Evolutionary conservation across 148 eudicot genomes (phyloP).

Genomic region (Euryodendron excelsum): DNA sequence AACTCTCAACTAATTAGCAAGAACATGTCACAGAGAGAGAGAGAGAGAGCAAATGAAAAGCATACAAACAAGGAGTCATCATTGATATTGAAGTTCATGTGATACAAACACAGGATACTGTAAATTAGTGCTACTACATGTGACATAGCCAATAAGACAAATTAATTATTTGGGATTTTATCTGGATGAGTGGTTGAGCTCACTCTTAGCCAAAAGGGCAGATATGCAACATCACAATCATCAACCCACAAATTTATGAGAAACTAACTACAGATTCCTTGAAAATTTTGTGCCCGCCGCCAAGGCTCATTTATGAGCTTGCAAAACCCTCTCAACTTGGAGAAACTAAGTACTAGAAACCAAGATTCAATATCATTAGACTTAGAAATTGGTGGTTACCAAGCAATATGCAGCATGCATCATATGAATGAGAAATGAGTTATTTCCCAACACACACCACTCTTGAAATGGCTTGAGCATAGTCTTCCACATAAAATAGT

Average conservation of each 20-base stretch:
- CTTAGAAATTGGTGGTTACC: neutral
- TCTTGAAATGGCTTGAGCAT: neutral
- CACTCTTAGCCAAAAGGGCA: neutral
- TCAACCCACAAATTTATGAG: neutral
- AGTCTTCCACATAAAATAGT: neutral
- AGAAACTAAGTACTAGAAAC: neutral
- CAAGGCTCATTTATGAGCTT: neutral
- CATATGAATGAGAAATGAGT: neutral
- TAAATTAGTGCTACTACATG: neutral
- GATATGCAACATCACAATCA: neutral
- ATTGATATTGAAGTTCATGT: neutral
- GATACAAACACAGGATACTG: neutral
- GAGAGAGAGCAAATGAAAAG: no score
- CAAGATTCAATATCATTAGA: neutral
- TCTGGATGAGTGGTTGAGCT: neutral
- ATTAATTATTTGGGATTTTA: neutral
- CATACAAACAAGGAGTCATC: no score
- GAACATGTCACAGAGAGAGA: no score
- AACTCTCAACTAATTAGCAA: slow-evolving; percentile 7
- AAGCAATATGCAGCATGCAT: neutral
- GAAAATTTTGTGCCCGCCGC: neutral
- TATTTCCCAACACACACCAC: neutral
- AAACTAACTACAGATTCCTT: neutral
- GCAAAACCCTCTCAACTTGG: neutral
- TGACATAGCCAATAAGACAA: neutral